These are phyloP conservation scores for Sedum album DNA, from an alignment of 164 flowering plant species.

Conservation along the genomic window DNA sequence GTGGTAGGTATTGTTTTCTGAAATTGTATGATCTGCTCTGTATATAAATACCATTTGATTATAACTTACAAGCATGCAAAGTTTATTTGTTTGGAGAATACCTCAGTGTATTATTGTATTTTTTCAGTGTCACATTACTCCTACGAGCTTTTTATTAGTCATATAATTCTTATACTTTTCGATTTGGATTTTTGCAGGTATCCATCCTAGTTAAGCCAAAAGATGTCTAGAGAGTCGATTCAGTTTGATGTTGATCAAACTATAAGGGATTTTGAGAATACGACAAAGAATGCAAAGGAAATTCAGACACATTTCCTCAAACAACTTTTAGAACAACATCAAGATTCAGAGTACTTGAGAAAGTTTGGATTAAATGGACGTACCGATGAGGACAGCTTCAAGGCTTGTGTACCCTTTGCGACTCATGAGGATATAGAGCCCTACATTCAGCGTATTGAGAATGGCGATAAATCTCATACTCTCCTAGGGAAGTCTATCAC, in stretches of 20 bases:
- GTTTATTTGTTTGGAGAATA: no score
- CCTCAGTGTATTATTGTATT: no score
- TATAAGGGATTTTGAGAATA: conserved; percentile 62
- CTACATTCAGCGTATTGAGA: conserved; percentile 57
- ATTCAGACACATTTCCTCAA: conserved; percentile 61
- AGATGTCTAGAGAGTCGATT: background rate
- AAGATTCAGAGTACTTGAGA: conserved; percentile 55
- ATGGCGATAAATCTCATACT: conserved; percentile 55
- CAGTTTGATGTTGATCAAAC: conserved; percentile 12
- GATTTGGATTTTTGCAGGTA: no score
- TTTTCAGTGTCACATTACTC: no score
- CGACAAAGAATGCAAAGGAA: conserved; percentile 51
- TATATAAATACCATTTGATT: no score
- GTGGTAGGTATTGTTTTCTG: no score
- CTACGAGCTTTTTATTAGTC: no score
- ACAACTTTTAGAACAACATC: conserved; percentile 64
- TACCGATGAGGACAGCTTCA: conserved; percentile 62
- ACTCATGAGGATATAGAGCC: conserved; percentile 62
- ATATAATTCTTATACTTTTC: no score
- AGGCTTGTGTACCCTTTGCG: conserved; percentile 56
- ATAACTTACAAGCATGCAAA: no score
- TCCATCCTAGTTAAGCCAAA: no score
- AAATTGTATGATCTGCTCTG: no score
- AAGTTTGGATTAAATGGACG: conserved; percentile 57
- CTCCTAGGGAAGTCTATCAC: conserved; percentile 68